Percentiles rank a stretch among this genome's conserved stretches.
phyloP scores from a whole-genome alignment of 305 asterid species.

The Solanum hybrid region DNA sequence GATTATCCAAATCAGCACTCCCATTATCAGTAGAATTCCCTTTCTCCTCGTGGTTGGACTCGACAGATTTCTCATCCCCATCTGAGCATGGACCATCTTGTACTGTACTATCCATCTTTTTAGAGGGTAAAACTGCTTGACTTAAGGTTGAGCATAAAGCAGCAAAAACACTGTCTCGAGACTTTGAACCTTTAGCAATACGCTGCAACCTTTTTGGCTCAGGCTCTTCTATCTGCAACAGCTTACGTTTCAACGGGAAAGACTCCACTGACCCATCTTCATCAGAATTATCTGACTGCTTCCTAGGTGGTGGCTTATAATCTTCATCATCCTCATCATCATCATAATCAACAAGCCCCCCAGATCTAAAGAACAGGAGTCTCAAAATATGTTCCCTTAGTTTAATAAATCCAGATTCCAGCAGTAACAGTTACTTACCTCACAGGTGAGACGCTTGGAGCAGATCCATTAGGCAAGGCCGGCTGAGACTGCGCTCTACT shows the following conservation, averaged over 20 bases:
- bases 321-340: constrained; percentile 98
- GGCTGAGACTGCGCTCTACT: constrained; percentile 35
- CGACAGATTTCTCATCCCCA: constrained; percentile 17
- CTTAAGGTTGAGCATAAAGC: constrained; percentile 66
- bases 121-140: constrained; percentile 45
- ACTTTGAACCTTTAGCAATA: constrained; percentile 47
- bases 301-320: constrained; percentile 80
- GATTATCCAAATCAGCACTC: constrained; percentile 24
- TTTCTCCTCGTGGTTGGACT: constrained; percentile 26
- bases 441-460: constrained; percentile 28
- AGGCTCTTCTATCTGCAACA: constrained; percentile 52
- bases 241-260: constrained; percentile 63
- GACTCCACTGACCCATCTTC: constrained; percentile 51
- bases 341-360: constrained; percentile 92
- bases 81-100: constrained; percentile 23
- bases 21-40: constrained; percentile 23
- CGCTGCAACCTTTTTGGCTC: constrained; percentile 57
- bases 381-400: not conserved
- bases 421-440: constrained; percentile 36
- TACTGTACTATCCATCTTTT: constrained; percentile 31
- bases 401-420: not conserved
- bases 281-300: constrained; percentile 32
- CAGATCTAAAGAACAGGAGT: constrained; percentile 43
- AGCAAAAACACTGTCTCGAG: constrained; percentile 64
- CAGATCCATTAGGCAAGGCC: constrained; percentile 51